phyloP scores from a whole-genome alignment of 768 basidiomycete species.

The Calocybe cyanea region DNA sequence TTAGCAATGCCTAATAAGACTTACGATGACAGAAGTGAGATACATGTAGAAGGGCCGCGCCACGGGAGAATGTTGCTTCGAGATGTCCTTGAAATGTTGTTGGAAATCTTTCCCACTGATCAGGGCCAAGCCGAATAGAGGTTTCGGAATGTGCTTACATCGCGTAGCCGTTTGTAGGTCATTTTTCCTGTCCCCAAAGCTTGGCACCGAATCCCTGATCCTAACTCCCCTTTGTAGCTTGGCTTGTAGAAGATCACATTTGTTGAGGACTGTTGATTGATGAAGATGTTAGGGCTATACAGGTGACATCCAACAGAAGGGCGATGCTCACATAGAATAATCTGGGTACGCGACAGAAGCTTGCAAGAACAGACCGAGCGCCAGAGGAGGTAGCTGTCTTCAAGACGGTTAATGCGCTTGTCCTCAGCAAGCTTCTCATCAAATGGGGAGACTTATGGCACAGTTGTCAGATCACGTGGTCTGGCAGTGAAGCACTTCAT shows the following conservation, averaged over 20 bases:
- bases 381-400: constrained; percentile 78
- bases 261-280: constrained; percentile 50
- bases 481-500: not conserved
- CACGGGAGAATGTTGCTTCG: constrained; percentile 56
- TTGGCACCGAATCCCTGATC: constrained; percentile 67
- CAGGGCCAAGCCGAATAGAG: constrained; percentile 3
- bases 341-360: constrained; percentile 55
- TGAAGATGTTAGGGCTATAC: constrained; percentile 2
- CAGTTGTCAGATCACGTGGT: constrained; percentile 12
- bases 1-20: constrained; percentile 20
- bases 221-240: constrained; percentile 66
- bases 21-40: constrained; percentile 74
- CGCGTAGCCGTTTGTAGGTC: constrained; percentile 64
- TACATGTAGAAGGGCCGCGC: constrained; percentile 68
- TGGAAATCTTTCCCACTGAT: constrained; percentile 56
- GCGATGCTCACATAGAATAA: constrained; percentile 39
- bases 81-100: constrained; percentile 76
- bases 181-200: constrained; percentile 70
- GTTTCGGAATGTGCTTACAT: constrained; percentile 43
- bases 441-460: constrained; percentile 65
- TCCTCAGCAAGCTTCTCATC: constrained; percentile 77
- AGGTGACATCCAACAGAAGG: constrained; percentile 1
- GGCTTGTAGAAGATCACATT: constrained; percentile 68
- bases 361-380: constrained; percentile 67
- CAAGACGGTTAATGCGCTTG: constrained; percentile 62